These are phyloP conservation scores for Irpex rosettiformis DNA, from an alignment of 1,284 basidiomycete species.

Conservation along the genomic window DNA sequence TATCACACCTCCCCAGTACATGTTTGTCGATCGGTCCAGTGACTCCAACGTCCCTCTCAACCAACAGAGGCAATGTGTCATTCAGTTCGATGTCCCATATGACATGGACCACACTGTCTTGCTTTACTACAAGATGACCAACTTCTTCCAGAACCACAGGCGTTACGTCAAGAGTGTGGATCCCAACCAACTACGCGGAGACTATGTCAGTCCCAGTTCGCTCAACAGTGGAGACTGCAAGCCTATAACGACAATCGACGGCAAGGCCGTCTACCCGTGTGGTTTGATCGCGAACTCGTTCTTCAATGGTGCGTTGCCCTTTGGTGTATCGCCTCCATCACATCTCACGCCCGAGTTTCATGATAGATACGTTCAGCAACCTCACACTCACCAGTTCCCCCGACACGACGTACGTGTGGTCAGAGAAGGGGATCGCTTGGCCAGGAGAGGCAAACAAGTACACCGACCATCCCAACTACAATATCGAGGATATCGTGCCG, in stretches of 20 bases:
- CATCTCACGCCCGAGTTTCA: neutral
- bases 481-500: slow-evolving; percentile 67
- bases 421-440: slow-evolving; percentile 88
- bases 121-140: slow-evolving; percentile 95
- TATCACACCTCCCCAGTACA: slow-evolving; percentile 57
- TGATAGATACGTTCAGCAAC: slow-evolving; percentile 73
- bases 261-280: slow-evolving; percentile 84
- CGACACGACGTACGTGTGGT: slow-evolving; percentile 69
- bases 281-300: slow-evolving; percentile 98
- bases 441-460: slow-evolving; percentile 93
- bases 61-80: slow-evolving; percentile 60
- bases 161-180: slow-evolving; percentile 95
- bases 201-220: slow-evolving; percentile 47
- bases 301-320: slow-evolving; percentile 79
- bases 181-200: slow-evolving; percentile 82
- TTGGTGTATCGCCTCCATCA: slow-evolving; percentile 6
- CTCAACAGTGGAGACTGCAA: slow-evolving; percentile 84
- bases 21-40: slow-evolving; percentile 56
- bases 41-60: slow-evolving; percentile 38
- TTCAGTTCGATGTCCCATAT: slow-evolving; percentile 82
- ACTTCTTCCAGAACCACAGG: slow-evolving; percentile 98
- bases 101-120: slow-evolving; percentile 79
- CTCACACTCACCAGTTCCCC: slow-evolving; percentile 56
- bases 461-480: slow-evolving; percentile 51
- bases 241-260: slow-evolving; percentile 60